Evolutionary conservation across 2,329 filamentous ascomycete genomes (phyloP).

Genomic region (Cladosporium cucumerinum): DNA sequence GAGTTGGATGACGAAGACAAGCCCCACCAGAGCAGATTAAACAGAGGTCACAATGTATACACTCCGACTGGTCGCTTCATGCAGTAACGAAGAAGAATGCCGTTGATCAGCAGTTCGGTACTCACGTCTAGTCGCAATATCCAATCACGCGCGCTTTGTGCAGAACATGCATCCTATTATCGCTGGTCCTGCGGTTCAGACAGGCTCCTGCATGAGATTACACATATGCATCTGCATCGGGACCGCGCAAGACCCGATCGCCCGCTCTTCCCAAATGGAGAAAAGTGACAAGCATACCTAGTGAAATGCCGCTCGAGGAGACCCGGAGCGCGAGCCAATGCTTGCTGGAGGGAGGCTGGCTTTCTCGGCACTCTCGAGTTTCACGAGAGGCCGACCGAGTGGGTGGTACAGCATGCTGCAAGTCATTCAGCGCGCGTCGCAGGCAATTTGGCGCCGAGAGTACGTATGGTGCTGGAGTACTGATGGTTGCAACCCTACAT

Average conservation of each 20-base stretch:
- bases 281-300: background rate
- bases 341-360: background rate
- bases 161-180: background rate
- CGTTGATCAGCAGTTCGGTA: background rate
- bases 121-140: background rate
- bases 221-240: background rate
- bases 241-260: background rate
- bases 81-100: background rate
- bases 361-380: background rate
- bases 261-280: background rate
- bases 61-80: background rate
- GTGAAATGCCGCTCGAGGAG: background rate
- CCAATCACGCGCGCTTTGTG: background rate
- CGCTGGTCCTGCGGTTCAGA: background rate
- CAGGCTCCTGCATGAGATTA: background rate
- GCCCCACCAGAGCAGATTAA: background rate
- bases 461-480: background rate
- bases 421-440: conserved; percentile 7
- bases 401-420: background rate
- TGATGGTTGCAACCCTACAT: background rate
- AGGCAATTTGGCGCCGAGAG: background rate
- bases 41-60: background rate
- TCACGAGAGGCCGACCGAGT: background rate
- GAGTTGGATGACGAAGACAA: background rate
- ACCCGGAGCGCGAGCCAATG: background rate